Conservation (phyloP, 164 flowering plant species). For the Dillenia suffruticosa region DNA sequence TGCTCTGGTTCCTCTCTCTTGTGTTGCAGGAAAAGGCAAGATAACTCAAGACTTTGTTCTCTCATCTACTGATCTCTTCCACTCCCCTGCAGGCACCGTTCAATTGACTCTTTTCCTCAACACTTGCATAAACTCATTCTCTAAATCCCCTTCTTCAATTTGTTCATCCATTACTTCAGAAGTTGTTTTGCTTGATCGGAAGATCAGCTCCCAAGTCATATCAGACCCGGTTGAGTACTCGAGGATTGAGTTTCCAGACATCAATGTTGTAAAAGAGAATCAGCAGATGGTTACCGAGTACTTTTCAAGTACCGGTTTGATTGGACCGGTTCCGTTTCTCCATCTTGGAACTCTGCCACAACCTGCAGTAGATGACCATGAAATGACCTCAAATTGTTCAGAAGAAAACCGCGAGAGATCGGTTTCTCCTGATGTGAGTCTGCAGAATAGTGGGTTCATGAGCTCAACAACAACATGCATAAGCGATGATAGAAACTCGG, state of each 20-base stretch:
- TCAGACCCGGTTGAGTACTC: conserved; percentile 56
- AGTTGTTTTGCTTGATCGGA: conserved; percentile 54
- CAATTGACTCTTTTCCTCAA: conserved; percentile 44
- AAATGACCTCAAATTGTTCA: conserved; percentile 48
- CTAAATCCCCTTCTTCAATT: conserved; percentile 13
- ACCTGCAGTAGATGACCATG: conserved; percentile 40
- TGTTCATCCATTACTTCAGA: conserved; percentile 61
- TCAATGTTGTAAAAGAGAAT: conserved; percentile 54
- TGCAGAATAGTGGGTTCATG: conserved; percentile 45
- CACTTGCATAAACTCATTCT: conserved; percentile 21
- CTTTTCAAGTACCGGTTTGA: conserved; percentile 30
- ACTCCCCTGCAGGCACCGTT: conserved; percentile 89
- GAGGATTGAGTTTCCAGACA: conserved; percentile 82
- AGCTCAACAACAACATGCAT: conserved; percentile 63
- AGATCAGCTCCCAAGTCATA: conserved; percentile 23
- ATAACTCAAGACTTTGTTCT: conserved; percentile 61
- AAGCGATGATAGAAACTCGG: conserved; percentile 53
- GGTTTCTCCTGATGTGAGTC: conserved; percentile 45
- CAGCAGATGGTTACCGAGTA: conserved; percentile 75
- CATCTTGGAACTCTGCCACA: conserved; percentile 52
- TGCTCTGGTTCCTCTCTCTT: conserved; percentile 64
- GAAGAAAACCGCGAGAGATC: conserved; percentile 33
- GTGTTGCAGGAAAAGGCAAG: conserved; percentile 54
- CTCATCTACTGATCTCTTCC: conserved; percentile 83
- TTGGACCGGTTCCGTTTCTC: conserved; percentile 49